Evolutionary conservation across 768 basidiomycete genomes (phyloP), one percentile per base, ranked within the genome.

Genomic region (Tylopilus sp.): DNA sequence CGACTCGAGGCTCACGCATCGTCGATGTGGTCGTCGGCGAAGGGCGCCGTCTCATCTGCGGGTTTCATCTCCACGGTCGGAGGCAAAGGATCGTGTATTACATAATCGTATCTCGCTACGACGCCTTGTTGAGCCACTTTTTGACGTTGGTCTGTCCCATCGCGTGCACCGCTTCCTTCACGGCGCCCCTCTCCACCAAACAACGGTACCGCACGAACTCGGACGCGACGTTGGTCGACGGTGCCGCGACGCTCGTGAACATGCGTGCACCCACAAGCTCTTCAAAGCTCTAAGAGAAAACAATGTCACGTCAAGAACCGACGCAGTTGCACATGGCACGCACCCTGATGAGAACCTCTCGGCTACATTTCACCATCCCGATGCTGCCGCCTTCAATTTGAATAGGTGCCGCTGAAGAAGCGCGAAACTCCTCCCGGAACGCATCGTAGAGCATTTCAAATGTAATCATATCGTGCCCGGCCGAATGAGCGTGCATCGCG

Each of bases 371-470:
- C 19, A 84, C 74, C 85, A 89, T 89, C 3, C 88, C 85, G 52
- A 92, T 86, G 41, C 79, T 80, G 21, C 87, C 84, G 10, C 89
- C 86, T 57, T 83, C 82, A 38, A 90, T 67, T 47, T 86, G 84
- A 19, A 92, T 80, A 1, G 91, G 90, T 0, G 89, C 88, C 9
- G 85, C 81, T 11, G 78, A 76, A 7, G 89, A 87, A 21, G 83
- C 77, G 21, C 86, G 83, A 19, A 88, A 78, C 69, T 90, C 87
- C 55, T 85, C 80, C 21, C 83, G 81, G 66, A 94, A 93, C 29
- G 78, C 76, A 48, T 91, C 89, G 56, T 87, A 79, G 9, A 96
- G 79, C 85, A 95, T 92, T 62, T 95, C 92, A 64, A 98, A 96
- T 28, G 90, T 98, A 70, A 97, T 85, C 14, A 73, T 72, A 19